Base-by-base conservation (phyloP, 352 stramenopile species). In the Globisporangium recalcitrans region DNA sequence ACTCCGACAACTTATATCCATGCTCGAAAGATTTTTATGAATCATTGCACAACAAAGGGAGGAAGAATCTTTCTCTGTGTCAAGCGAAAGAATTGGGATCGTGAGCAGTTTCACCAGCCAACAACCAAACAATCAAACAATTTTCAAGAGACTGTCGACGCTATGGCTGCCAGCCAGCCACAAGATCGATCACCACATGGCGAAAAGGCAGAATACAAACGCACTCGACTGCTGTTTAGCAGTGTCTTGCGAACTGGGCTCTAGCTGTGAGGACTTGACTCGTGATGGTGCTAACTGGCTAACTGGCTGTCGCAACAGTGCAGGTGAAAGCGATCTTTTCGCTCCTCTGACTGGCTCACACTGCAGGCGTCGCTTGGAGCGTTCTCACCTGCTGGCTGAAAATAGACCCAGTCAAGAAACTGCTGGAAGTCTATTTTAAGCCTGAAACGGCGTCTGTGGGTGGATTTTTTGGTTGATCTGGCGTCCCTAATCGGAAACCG, bases 41-140 rank as follows among this genome's bases (percentile, higher is more conserved):
- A 24, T 49, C 38, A 46, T 49, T 49, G 26, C 21, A n/a, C n/a
- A n/a, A n/a, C n/a, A n/a, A n/a, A n/a, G n/a, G n/a, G n/a, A n/a
- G n/a, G n/a, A n/a, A n/a, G n/a, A n/a, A 24, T 49, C 27, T 31
- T 31, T 31, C 27, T 31, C 27, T n/a, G n/a, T n/a, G n/a, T 24
- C 44, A 8, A 26, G n/a, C 2, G 2, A 31, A 31, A 8, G 44
- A 49, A 10, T 10, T 49, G 44, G 21, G 44, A 49, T 24, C 13
- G 19, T 26, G 21, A 21, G 8, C 40, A 48, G 19, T n/a, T n/a
- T n/a, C 4, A 49, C 11, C 44, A 49, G 44, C 44, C n/a, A 49
- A 49, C 44, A 49, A 49, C n/a, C 42, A 7, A 48, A n/a, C 42
- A 48, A 48, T 8, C 44, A 49, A 26, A 49, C 44, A 49, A 49